Evolutionary conservation across 768 basidiomycete species (phyloP).

Genomic region (Mycena polygramma): DNA sequence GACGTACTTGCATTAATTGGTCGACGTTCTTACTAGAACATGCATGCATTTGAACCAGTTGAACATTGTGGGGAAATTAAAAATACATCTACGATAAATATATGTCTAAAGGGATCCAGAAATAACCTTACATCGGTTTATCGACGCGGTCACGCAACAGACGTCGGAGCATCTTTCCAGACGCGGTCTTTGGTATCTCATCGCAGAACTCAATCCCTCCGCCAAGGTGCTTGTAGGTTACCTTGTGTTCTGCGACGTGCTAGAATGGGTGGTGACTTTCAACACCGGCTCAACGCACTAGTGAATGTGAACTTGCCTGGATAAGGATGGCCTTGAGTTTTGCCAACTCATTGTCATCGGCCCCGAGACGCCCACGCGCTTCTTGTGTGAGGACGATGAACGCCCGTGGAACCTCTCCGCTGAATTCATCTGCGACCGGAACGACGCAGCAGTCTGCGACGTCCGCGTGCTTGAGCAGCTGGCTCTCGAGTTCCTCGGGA

Average conservation of each 20-base stretch:
- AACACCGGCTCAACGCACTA: not conserved
- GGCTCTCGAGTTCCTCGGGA: conserved; percentile 57
- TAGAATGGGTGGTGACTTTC: conserved; percentile 3
- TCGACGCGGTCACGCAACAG: conserved; percentile 47
- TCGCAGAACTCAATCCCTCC: conserved; percentile 57
- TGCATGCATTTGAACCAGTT: too few relatives aligned
- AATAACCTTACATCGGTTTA: too few relatives aligned
- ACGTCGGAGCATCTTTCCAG: conserved; percentile 54
- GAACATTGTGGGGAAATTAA: too few relatives aligned
- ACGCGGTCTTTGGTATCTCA: conserved; percentile 58
- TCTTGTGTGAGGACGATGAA: conserved; percentile 57
- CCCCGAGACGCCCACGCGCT: conserved; percentile 43
- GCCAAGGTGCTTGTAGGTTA: conserved; percentile 54
- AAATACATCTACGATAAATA: too few relatives aligned
- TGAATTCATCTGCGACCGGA: conserved; percentile 60
- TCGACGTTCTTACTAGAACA: too few relatives aligned
- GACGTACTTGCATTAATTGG: too few relatives aligned
- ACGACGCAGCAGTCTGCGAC: conserved; percentile 62
- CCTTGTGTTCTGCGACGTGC: conserved; percentile 52
- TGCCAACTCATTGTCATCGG: conserved; percentile 9
- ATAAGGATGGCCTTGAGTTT: not conserved
- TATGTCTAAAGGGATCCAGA: too few relatives aligned
- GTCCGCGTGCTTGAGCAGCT: conserved; percentile 57
- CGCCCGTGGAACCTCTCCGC: conserved; percentile 65
- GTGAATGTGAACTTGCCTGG: not conserved